These are phyloP conservation scores for Salix brachista DNA, from an alignment of 345 rosid genomes.

Conservation along the genomic window DNA sequence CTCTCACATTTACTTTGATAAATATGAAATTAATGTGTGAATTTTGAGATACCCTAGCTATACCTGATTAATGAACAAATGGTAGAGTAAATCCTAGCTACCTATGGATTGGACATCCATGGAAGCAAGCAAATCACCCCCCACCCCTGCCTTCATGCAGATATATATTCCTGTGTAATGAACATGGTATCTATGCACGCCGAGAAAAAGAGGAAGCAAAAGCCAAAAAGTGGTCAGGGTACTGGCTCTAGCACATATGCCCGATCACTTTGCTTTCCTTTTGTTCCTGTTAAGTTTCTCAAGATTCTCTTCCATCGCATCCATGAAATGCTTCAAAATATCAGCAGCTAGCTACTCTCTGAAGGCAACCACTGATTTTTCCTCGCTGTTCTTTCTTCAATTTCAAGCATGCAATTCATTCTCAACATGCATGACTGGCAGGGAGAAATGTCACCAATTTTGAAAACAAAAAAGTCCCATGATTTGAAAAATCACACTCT, in stretches of 20 bases:
- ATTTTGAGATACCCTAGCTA: neutral
- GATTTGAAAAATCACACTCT: neutral
- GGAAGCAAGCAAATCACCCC: constrained; percentile 1
- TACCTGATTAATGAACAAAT: constrained; percentile 3
- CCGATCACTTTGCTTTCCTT: constrained; percentile 8
- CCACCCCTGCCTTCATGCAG: neutral
- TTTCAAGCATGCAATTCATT: neutral
- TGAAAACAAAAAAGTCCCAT: neutral
- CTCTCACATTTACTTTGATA: neutral
- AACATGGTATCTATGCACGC: constrained; percentile 12
- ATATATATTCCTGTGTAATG: neutral
- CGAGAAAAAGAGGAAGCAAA: neutral
- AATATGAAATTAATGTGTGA: neutral
- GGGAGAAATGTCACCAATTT: neutral
- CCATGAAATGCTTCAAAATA: neutral
- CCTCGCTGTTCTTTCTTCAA: neutral
- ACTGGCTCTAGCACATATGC: constrained; percentile 31
- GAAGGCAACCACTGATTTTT: neutral
- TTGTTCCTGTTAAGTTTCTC: neutral
- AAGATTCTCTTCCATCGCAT: constrained; percentile 1
- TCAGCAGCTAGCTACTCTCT: neutral
- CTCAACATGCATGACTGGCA: neutral
- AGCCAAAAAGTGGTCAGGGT: neutral
- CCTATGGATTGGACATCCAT: constrained; percentile 22
- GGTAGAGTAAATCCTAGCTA: constrained; percentile 23